Percentiles rank a stretch among this genome's conserved stretches.
Conservation (phyloP, 306 rosid species). For the Albizia julibrissin region DNA sequence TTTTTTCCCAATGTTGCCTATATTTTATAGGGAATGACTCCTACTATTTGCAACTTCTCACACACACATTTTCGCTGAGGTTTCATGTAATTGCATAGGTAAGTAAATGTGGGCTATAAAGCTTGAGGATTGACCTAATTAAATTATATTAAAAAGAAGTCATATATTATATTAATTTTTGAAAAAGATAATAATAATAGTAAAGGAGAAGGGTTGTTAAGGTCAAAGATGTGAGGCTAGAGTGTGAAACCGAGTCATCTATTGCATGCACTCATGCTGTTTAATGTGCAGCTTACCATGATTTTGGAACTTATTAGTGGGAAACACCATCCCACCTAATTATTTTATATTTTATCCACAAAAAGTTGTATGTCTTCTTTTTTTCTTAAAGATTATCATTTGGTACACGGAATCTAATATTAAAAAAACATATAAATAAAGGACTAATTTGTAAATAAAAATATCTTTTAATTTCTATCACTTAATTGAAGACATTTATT, state of each 20-base stretch:
- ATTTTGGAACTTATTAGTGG: conserved; percentile 10
- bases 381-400: not conserved
- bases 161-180: not conserved
- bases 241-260: conserved; percentile 12
- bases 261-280: not conserved
- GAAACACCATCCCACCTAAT: not conserved
- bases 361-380: not conserved
- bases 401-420: not conserved
- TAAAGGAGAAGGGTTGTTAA: not conserved
- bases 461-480: not conserved
- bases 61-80: not conserved
- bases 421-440: not conserved
- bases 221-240: conserved; percentile 25
- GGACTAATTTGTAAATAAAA: not conserved
- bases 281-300: not conserved
- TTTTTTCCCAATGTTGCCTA: no score
- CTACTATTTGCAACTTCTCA: not conserved
- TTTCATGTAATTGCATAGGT: not conserved
- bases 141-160: not conserved
- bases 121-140: conserved; percentile 30
- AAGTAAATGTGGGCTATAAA: not conserved
- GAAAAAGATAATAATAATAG: no score
- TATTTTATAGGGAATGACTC: no score
- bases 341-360: not conserved
- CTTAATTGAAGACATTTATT: not conserved